phyloP scores from a whole-genome alignment of 257 asterid genomes.

The Capsicum pubescens region DNA sequence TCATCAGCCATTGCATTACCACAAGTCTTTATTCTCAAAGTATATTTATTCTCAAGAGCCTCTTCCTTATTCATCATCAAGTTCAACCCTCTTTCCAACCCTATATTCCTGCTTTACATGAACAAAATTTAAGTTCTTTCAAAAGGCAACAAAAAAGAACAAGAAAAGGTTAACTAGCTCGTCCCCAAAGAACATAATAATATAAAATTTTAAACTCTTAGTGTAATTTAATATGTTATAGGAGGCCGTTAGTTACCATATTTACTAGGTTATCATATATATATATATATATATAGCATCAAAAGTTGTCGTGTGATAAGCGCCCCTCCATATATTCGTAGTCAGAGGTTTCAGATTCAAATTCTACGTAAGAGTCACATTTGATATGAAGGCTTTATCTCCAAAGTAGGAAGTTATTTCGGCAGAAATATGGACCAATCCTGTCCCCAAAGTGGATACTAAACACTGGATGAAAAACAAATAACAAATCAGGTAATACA shows the following conservation, averaged over 20 bases:
- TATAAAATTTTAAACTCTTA: not conserved
- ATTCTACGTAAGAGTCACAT: not conserved
- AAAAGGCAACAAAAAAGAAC: not conserved
- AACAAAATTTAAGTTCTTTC: not conserved
- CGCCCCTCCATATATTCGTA: not conserved
- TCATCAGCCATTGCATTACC: conserved; percentile 81
- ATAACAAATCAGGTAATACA: too few species aligned
- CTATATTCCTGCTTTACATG: conserved; percentile 44
- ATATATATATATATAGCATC: not conserved
- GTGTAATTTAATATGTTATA: not conserved
- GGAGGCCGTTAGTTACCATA: not conserved
- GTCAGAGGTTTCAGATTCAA: not conserved
- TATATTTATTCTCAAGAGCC: conserved; percentile 52
- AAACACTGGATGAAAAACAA: too few species aligned
- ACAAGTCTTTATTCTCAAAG: conserved; percentile 71
- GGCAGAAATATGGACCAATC: too few species aligned
- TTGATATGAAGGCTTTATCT: not conserved
- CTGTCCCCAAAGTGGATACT: too few species aligned
- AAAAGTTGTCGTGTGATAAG: too few species aligned
- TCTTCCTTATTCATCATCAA: conserved; percentile 32
- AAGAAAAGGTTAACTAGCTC: not conserved
- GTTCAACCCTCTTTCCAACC: conserved; percentile 48
- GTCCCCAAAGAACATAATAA: not conserved
- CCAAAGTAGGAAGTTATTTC: not conserved
- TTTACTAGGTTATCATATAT: not conserved